These are phyloP conservation scores for Alternaria consortialis DNA, from an alignment of 2,329 filamentous ascomycete species.

Conservation along the genomic window DNA sequence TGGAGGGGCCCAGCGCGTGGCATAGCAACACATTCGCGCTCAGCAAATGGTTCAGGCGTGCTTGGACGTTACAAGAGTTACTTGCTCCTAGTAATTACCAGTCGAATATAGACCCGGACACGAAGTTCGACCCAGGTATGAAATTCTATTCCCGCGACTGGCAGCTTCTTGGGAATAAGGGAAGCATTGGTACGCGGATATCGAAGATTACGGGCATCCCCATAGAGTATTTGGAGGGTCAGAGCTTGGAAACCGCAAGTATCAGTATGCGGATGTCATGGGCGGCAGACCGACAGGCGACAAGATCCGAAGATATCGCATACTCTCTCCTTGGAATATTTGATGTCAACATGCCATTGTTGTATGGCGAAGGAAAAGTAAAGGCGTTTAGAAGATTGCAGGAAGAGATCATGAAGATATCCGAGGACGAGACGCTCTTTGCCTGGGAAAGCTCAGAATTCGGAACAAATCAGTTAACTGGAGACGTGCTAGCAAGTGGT, in stretches of 20 bases:
- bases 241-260: conserved; percentile 12
- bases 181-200: neutral
- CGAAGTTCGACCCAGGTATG: conserved; percentile 2
- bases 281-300: conserved; percentile 27
- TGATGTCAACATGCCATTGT: conserved; percentile 28
- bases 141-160: conserved; percentile 21
- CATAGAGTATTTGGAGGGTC: conserved; percentile 6
- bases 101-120: neutral
- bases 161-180: conserved; percentile 14
- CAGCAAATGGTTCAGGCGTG: conserved; percentile 25
- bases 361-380: conserved; percentile 29
- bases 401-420: conserved; percentile 37
- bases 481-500: conserved; percentile 18
- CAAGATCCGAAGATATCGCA: conserved; percentile 30
- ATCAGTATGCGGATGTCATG: conserved; percentile 33
- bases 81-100: conserved; percentile 20
- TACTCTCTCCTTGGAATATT: conserved; percentile 35
- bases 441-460: conserved; percentile 21
- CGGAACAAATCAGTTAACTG: neutral
- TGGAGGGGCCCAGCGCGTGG: neutral
- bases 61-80: conserved; percentile 33
- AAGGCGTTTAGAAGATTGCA: conserved; percentile 29
- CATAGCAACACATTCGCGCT: neutral
- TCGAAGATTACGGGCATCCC: conserved; percentile 14
- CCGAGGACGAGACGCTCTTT: conserved; percentile 30